Conservation (phyloP, 1,139 yeast species). For the Casaregolazyma lundiana region DNA sequence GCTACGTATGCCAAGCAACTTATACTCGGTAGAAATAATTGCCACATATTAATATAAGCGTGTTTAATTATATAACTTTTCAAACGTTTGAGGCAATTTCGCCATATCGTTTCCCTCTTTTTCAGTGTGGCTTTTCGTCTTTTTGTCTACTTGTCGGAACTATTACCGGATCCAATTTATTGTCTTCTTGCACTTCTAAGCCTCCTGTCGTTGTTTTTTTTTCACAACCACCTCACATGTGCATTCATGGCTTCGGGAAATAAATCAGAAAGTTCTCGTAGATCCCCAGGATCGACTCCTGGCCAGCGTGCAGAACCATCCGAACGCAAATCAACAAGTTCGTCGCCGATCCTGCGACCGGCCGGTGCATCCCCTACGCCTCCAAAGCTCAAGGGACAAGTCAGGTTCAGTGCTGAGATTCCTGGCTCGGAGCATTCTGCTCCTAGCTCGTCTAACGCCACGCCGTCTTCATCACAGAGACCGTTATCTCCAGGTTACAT, state of each 20-base stretch:
- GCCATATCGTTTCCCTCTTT: neutral
- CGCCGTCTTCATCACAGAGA: neutral
- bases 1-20: neutral
- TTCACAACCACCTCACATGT: neutral
- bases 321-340: neutral
- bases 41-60: neutral
- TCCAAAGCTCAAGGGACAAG: constrained; percentile 4
- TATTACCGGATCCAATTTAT: neutral
- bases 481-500: constrained; percentile 5
- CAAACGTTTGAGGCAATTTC: neutral
- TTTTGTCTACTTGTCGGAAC: neutral
- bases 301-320: neutral
- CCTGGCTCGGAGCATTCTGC: constrained; percentile 1
- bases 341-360: neutral
- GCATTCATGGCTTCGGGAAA: neutral
- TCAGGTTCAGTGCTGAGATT: constrained; percentile 4
- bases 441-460: neutral
- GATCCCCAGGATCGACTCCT: neutral
- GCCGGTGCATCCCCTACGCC: neutral
- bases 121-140: neutral
- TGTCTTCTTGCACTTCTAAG: too few species aligned
- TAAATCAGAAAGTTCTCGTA: neutral
- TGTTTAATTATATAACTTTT: neutral
- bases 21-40: neutral
- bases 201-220: neutral